Evolutionary conservation across 129 eudicot species (phyloP).

Genomic region (Arctium minus): DNA sequence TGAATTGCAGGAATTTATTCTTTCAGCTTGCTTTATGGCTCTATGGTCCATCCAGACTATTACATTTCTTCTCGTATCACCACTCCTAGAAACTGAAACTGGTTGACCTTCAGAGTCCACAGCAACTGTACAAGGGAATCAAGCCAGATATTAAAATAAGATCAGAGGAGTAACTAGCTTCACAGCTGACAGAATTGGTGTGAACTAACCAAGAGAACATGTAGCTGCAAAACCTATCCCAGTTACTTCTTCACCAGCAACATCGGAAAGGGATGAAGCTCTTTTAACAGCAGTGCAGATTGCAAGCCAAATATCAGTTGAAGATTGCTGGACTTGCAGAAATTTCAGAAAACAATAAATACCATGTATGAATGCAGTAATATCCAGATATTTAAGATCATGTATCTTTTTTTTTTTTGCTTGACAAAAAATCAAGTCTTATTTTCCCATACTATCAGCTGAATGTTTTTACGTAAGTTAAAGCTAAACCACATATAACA

Average conservation of each 20-base stretch:
- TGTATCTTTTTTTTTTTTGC: background rate
- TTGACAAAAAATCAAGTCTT: background rate
- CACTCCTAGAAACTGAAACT: slow-evolving; percentile 92
- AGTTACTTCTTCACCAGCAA: slow-evolving; percentile 71
- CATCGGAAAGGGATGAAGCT: slow-evolving; percentile 67
- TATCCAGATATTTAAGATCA: background rate
- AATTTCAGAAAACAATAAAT: background rate
- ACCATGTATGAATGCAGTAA: background rate
- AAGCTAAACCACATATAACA: background rate
- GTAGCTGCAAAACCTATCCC: slow-evolving; percentile 98
- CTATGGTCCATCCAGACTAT: slow-evolving; percentile 99
- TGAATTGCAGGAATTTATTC: slow-evolving; percentile 79
- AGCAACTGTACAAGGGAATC: slow-evolving; percentile 70
- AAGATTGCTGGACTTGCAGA: slow-evolving; percentile 78
- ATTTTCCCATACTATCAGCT: slow-evolving; percentile 4
- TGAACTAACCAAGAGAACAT: slow-evolving; percentile 84
- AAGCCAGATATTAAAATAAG: background rate
- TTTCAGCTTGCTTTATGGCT: slow-evolving; percentile 98
- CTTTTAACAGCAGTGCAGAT: slow-evolving; percentile 92
- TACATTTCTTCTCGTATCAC: slow-evolving; percentile 90
- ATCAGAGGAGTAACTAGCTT: slow-evolving; percentile 10
- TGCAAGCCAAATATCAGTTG: slow-evolving; percentile 99
- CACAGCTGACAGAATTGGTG: slow-evolving; percentile 1
- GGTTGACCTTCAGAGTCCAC: slow-evolving; percentile 92
- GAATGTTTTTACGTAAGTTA: background rate